Percentiles rank a stretch among this genome's conserved stretches.
phyloP scores from a whole-genome alignment of 768 basidiomycete species.

The Dentipellis fragilis region DNA sequence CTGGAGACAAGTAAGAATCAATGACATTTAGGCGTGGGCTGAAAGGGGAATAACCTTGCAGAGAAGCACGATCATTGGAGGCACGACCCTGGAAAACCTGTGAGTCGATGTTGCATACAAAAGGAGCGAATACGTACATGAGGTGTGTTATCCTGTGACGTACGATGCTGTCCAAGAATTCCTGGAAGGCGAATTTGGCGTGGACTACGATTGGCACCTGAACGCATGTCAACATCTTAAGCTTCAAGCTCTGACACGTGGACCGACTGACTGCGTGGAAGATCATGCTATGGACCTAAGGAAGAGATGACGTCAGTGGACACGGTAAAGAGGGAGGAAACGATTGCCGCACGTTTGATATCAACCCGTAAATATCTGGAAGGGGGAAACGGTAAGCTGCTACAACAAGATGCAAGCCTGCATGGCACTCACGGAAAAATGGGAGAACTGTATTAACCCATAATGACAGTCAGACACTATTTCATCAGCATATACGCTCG shows the following conservation, averaged over 20 bases:
- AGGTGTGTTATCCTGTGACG: conserved; percentile 23
- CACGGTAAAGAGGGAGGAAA: not conserved
- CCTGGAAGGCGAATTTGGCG: conserved; percentile 23
- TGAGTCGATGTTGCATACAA: not conserved
- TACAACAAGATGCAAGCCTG: not conserved
- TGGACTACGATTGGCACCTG: conserved; percentile 24
- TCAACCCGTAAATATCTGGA: conserved; percentile 36
- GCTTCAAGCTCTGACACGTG: too few species aligned
- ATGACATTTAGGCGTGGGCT: not conserved
- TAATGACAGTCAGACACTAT: conserved; percentile 2
- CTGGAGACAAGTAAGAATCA: conserved; percentile 3
- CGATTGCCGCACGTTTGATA: conserved; percentile 17
- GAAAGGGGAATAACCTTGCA: conserved; percentile 19
- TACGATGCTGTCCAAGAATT: conserved; percentile 24
- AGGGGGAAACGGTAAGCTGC: not conserved
- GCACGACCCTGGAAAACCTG: conserved; percentile 13
- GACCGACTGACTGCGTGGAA: conserved; percentile 14
- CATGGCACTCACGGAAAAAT: conserved; percentile 18
- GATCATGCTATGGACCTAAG: conserved; percentile 20
- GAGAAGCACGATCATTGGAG: conserved; percentile 21
- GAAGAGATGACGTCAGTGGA: not conserved
- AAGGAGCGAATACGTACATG: conserved; percentile 13
- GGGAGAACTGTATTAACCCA: conserved; percentile 15
- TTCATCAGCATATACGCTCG: not conserved
- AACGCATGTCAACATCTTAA: too few species aligned